Evolutionary conservation across 495 filamentous ascomycete genomes (phyloP), one percentile per base, ranked within the genome.

Genomic region (Hyaloscypha hepaticicola): DNA sequence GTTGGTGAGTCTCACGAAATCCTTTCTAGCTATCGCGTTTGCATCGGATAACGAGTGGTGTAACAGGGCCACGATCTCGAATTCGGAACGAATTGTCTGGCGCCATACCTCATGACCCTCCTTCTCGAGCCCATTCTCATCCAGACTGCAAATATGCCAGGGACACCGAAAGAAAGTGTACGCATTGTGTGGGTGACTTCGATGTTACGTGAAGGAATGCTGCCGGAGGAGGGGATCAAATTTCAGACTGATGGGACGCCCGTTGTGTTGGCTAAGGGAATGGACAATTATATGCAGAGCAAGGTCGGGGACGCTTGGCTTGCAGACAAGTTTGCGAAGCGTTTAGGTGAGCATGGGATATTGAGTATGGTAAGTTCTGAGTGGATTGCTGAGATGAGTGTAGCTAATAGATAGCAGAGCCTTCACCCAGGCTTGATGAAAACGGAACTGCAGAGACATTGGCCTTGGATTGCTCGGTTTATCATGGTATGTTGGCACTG

Each of bases 61-160:
- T 21, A 29, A 45, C 64, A 79, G 72, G 76, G 75, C 26, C 72
- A 78, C 66, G 83, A 84, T 51, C 65, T 82, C 3, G 75, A 82
- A 60, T 69, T 81, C 22, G 77, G 71, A 9, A 81, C 78, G 3
- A 84, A 85, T 62, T 77, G 75, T 60, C 70, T 84, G 1, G 82
- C 77, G 1, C 81, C 77, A 14, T 82, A 76, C 63, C 72, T 84
- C 19, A 72, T 84, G 28, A 82, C 77, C 7, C 60, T 74, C 12
- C 61, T 78, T 22, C 78, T 85, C 11, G 66, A 67, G 3, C 79
- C 81, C 0, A 65, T 80, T 24, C 71, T 83, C 1, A 50, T 65
- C 7, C 61, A 63, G 28, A 82, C 81, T 2, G 79, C 78, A 1
- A 45, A 53, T 4, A 60, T 69, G 11, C 55, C 68, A 2, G 56